Evolutionary conservation across 257 asterid genomes (phyloP).

Genomic region (Solanum rostratum): DNA sequence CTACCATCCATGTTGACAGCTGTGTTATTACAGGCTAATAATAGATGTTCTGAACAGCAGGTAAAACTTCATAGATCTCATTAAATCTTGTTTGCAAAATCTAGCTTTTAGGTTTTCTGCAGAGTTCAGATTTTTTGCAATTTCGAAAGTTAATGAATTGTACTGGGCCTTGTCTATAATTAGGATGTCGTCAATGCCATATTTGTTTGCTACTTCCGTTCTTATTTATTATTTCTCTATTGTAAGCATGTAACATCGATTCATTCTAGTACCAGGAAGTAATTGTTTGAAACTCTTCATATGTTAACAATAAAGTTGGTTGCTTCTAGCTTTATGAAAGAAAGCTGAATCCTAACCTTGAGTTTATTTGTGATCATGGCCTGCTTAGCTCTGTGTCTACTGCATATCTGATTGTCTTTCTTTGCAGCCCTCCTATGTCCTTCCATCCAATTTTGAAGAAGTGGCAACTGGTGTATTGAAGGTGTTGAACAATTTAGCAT

Average conservation of each 20-base stretch:
- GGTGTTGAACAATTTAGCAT: constrained; percentile 95
- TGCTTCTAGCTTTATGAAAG: neutral
- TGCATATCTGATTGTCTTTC: constrained; percentile 1
- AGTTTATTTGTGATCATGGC: neutral
- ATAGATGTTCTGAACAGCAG: constrained; percentile 88
- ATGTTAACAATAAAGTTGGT: neutral
- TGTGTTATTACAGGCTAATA: constrained; percentile 87
- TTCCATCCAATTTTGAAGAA: constrained; percentile 96
- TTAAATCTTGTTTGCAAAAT: neutral
- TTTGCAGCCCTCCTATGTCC: constrained; percentile 56
- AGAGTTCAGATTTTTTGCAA: neutral
- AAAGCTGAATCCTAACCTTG: neutral
- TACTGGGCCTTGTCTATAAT: neutral
- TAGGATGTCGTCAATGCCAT: neutral
- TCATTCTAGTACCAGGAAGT: neutral
- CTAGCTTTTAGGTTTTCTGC: neutral
- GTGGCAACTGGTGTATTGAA: constrained; percentile 92
- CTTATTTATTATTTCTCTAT: neutral
- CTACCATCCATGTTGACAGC: constrained; percentile 99
- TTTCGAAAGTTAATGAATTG: neutral
- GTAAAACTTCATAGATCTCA: constrained; percentile 16
- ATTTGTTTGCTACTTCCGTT: neutral
- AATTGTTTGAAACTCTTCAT: neutral
- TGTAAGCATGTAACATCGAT: neutral
- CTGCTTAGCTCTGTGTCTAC: neutral